Base-by-base conservation (phyloP, 2,329 filamentous ascomycete species). In the Fusarium sterilihyphosum region DNA sequence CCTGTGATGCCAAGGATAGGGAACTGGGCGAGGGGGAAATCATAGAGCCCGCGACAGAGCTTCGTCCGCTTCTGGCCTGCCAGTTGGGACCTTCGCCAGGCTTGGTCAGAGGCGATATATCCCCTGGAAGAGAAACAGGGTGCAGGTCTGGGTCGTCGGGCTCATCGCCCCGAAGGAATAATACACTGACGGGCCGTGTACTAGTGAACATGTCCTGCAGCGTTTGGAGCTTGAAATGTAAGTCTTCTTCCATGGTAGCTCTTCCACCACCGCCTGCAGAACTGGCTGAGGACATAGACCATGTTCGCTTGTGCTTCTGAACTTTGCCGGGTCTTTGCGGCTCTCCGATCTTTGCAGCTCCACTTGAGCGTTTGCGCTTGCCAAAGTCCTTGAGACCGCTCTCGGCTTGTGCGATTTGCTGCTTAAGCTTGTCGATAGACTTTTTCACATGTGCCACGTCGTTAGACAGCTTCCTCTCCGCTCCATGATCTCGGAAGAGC, bases 361-460 rank as follows among this genome's bases (percentile, higher is more conserved):
- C 87, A 13, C 85, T 85, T 46, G 88, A 84, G 50, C 89, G 85
- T 81, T 92, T 92, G 62, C 91, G 85, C 81, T 92, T 93, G 50
- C 88, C 87, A 73, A 90, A 90, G 71, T 92, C 90, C 78, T 92
- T 92, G 78, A 91, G 86, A 0, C 91, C 91, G 58, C 87, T 91
- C 78, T 92, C 91, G 2, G 90, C 89, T 79, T 98, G 95, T 0
- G 92, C 87, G 69, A 98, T 96, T 79, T 98, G 96, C 80, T 98
- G 95, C 82, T 97, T 97, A 53, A 98, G 85, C 83, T 98, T 98
- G 80, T 98, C 96, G 77, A 98, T 98, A 0, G 93, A 94, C 84
- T 98, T 98, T 83, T 97, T 97, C 73, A 98, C 94, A 78, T 98
- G 96, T 0, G 94, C 93, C 14, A 98, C 90, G 77, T 98, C 96